Base-by-base conservation (phyloP, 2,329 filamentous ascomycete species). In the Chalaropsis thielavioides region DNA sequence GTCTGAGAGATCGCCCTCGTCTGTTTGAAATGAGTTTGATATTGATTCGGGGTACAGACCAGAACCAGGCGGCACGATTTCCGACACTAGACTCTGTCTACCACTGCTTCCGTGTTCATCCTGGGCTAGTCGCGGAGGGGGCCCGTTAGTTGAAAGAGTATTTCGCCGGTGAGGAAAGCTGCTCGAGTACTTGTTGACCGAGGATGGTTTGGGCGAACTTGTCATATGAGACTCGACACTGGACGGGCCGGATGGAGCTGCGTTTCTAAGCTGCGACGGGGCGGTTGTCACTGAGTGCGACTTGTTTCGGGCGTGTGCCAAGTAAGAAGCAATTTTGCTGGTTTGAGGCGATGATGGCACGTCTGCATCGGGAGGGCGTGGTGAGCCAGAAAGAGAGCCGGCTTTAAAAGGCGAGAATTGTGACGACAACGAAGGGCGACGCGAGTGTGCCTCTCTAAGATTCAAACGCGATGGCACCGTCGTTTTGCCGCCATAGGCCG, bases 361-460 rank as follows among this genome's bases (percentile, higher is more conserved):
- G 61, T 83, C 82, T 15, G 75, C 73, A 13, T 83, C 81, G 1
- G 75, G 72, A 6, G 77, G 72, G 38, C 80, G 77, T 0, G 92
- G 92, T 3, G 92, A 96, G 3, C 89, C 90, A 1, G 92, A 95
- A n/a, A 97, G 79, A 1, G 92, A 95, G 11, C 92, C 92, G 15
- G 92, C 90, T 75, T 99, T 99, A 78, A 99, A 99, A 0, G 92
- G 92, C 70, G 95, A 90, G 71, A 96, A 96, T 40, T 62, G 90
- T 71, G 96, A 96, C 0, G 90, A 95, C 24, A 96, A 83, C 0
- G 90, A 96, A 6, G 89, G 86, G 63, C 90, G 84, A 70, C 91
- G 64, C 22, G 49, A 58, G 22, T 63, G 58, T 40, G 64, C 41
- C 19, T 66, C 67, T 10, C 49, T 58, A 15, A 62, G 40, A 6